Base-by-base conservation (phyloP, 345 rosid species). In the Acer yangbiense region DNA sequence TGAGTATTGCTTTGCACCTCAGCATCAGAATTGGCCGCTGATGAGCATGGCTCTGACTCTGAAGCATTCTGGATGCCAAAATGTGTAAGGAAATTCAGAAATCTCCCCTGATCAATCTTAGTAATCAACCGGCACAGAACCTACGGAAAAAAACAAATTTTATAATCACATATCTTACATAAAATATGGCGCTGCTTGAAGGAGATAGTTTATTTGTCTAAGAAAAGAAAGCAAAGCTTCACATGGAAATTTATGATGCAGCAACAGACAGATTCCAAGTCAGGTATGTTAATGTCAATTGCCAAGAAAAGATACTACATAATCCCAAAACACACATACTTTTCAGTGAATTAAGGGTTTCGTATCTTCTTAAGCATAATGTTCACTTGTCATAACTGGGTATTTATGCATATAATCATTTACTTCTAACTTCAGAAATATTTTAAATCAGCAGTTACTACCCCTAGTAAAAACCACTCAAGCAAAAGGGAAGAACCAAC, bases 51-150 rank as follows among this genome's bases (percentile, higher is more conserved):
- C 99, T 94, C 4, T 4, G 35, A 32, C 35, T 39, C 91, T 81
- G 84, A 96, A 94, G 82, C 99, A 96, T 84, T 88, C 89, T 41
- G 98, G 98, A 88, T 94, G 99, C 99, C 99, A 94, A 75, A 89
- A 80, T 75, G 89, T 82, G 71, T 83, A 72, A 94, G 86, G 85
- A 97, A 94, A 84, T 89, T 96, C 67, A 94, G 85, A 76, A 75
- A 92, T 72, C 94, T 86, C 71, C 98, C 98, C 75, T 86, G 93
- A 72, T 97, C 99, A 63, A 96, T 96, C 83, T 91, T 97, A 75
- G 77, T 81, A 64, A 88, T 88, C 99, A 96, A 66, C 97, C 98
- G 77, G 92, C 95, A 81, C 98, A 94, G 20, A 91, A 84, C 90
- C 98, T 96, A 84, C 66, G 6, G 5, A 32, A 3, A 32, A 71